Evolutionary conservation across 495 filamentous ascomycete species (phyloP).

Genomic region (Hyaloscypha variabilis): DNA sequence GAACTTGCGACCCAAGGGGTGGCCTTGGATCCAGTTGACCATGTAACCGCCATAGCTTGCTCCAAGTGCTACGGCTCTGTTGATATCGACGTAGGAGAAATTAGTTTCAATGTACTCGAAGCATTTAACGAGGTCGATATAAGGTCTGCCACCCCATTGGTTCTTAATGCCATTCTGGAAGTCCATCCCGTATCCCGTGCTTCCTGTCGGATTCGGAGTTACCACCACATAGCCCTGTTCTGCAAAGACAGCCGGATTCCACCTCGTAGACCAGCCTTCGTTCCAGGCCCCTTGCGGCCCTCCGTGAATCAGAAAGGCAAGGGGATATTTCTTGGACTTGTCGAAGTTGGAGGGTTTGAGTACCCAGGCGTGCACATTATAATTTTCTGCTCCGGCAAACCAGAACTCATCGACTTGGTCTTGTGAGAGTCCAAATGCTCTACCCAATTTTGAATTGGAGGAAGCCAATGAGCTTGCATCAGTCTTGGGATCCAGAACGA

Average conservation of each 20-base stretch:
- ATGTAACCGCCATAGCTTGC: conserved; percentile 89
- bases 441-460: conserved; percentile 69
- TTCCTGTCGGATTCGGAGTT: conserved; percentile 86
- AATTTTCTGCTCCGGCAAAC: conserved; percentile 63
- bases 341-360: conserved; percentile 82
- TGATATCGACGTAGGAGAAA: conserved; percentile 73
- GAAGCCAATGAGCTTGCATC: conserved; percentile 44
- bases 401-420: conserved; percentile 71
- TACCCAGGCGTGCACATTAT: conserved; percentile 76
- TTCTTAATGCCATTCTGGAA: conserved; percentile 76
- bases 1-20: conserved; percentile 74
- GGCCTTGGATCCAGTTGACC: conserved; percentile 81
- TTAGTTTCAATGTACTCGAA: conserved; percentile 77
- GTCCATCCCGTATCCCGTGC: conserved; percentile 81
- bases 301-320: conserved; percentile 85
- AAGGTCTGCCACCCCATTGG: conserved; percentile 80
- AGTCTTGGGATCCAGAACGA: conserved; percentile 54
- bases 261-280: conserved; percentile 83
- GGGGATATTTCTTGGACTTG: conserved; percentile 71
- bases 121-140: conserved; percentile 78
- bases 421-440: conserved; percentile 66
- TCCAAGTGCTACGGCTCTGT: conserved; percentile 77
- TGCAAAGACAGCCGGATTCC: conserved; percentile 91
- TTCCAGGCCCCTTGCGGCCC: conserved; percentile 87
- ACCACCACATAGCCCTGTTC: conserved; percentile 91